Base-by-base conservation (phyloP, 805 yeast genomes). In the Metschnikowia orientalis region DNA sequence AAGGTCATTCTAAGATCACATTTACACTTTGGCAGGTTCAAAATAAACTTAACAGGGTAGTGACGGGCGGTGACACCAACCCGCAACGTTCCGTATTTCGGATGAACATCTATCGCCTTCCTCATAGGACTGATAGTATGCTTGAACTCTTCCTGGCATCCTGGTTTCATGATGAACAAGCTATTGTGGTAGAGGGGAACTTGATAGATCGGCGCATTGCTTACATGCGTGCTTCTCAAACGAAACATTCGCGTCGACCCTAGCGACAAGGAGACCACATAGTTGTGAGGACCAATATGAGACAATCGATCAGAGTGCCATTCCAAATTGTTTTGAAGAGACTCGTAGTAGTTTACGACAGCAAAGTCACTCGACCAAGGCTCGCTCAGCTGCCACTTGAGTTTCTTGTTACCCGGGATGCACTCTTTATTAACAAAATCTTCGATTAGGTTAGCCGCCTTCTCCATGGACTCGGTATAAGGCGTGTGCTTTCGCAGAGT, bases 291-390 rank as follows among this genome's bases (percentile, higher is more conserved):
- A 0, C 94, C 95, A 14, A 82, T 67, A 30, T 77, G 67, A 0
- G 86, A 78, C 41, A 84, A 53, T 36, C 83, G 71, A 53, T 84
- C 95, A 2, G 88, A 77, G 52, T 84, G 94, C 75, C 79, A 82
- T 30, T 81, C 87, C 19, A 83, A 66, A 39, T 75, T 63, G 38
- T 72, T 72, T 4, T 61, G 56, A 6, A 70, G 63, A 4, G 60
- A 56, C 5, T 67, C 70, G 53, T 76, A 84, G 33, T 62, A 57
- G 45, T 83, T 83, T 12, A 73, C 71, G 4, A 81, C 65, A 14
- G 77, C 75, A 8, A 73, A 54, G 34, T 72, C 70, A 10, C 75
- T 74, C 2, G 45, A 45, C 88, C 88, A 81, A 6, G 32, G 28
- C 6, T 48, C 48, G 6, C 42, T 42, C 17, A 21, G 32, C 41